Evolutionary conservation across 2,329 filamentous ascomycete species (phyloP).

Genomic region (Coniochaeta sp.): DNA sequence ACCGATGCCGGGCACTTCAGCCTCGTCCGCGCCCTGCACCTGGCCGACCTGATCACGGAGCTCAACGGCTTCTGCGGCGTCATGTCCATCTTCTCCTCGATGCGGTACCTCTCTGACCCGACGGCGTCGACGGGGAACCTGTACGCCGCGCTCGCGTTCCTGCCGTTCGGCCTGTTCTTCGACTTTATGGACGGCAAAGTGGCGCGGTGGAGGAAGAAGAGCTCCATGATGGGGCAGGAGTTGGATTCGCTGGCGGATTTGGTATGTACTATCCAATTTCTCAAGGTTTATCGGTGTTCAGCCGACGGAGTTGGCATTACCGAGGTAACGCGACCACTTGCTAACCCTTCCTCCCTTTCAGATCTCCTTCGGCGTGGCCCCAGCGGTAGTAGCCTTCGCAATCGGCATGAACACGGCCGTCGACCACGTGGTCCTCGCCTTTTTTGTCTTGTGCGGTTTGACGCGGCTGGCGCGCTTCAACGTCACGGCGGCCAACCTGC

Average conservation of each 20-base stretch:
- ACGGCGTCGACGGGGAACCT: slow-evolving; percentile 60
- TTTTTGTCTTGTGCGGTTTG: slow-evolving; percentile 92
- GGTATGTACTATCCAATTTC: slow-evolving; percentile 43
- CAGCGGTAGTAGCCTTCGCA: slow-evolving; percentile 79
- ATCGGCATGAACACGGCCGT: slow-evolving; percentile 78
- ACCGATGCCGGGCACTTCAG: slow-evolving; percentile 65
- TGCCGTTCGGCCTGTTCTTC: slow-evolving; percentile 92
- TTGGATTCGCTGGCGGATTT: slow-evolving; percentile 92
- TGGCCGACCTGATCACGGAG: slow-evolving; percentile 79
- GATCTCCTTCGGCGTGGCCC: slow-evolving; percentile 93
- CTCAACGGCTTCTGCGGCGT: slow-evolving; percentile 81
- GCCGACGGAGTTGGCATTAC: no score
- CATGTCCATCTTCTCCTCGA: slow-evolving; percentile 91
- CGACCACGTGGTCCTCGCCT: slow-evolving; percentile 73
- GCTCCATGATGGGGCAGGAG: slow-evolving; percentile 95
- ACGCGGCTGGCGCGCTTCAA: slow-evolving; percentile 96
- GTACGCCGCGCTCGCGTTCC: slow-evolving; percentile 76
- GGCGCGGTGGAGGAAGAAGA: slow-evolving; percentile 93
- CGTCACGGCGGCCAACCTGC: slow-evolving; percentile 81
- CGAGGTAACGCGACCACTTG: no score
- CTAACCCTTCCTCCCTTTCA: slow-evolving; percentile 27
- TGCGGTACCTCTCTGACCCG: slow-evolving; percentile 84
- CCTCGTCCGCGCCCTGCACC: slow-evolving; percentile 61
- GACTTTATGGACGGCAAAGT: slow-evolving; percentile 98
- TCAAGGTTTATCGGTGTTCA: not conserved